Percentiles rank a stretch among this genome's conserved stretches.
Evolutionary conservation across 352 stramenopile species (phyloP).

Genomic region (Globisporangium sylvaticum): DNA sequence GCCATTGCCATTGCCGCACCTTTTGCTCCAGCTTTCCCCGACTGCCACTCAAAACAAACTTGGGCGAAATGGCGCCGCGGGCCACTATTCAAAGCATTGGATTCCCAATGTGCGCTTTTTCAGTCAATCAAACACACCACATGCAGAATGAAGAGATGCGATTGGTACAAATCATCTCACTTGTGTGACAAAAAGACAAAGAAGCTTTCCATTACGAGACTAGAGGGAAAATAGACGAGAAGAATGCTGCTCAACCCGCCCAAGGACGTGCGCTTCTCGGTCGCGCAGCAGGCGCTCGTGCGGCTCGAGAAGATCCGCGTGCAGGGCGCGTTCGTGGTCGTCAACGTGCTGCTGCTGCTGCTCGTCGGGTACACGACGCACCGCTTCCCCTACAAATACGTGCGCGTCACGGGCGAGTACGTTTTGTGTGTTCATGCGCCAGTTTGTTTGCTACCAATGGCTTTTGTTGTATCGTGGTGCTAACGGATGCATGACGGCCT

Average conservation of each 20-base stretch:
- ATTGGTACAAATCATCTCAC: constrained; percentile 1
- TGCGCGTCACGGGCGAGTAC: constrained; percentile 68
- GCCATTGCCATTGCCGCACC: constrained; percentile 1
- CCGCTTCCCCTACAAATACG: constrained; percentile 60
- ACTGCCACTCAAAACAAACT: constrained; percentile 10
- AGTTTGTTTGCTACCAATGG: neutral
- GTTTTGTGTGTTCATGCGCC: constrained; percentile 15
- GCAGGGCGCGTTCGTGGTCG: constrained; percentile 35
- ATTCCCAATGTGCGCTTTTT: neutral
- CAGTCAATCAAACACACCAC: neutral
- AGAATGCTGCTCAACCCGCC: constrained; percentile 8
- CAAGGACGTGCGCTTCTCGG: constrained; percentile 23
- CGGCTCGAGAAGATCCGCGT: constrained; percentile 41
- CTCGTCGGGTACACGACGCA: constrained; percentile 49
- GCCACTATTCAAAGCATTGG: constrained; percentile 1
- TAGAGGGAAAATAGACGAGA: neutral
- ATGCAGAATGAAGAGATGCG: neutral
- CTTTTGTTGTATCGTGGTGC: neutral
- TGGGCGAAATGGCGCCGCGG: neutral
- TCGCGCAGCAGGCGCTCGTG: constrained; percentile 40
- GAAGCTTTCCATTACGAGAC: neutral
- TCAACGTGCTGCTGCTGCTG: constrained; percentile 53
- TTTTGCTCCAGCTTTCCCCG: constrained; percentile 3
- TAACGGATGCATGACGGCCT: constrained; percentile 2
- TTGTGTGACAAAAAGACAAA: neutral